phyloP scores from a whole-genome alignment of 306 rosid genomes.

The Spatholobus suberectus region DNA sequence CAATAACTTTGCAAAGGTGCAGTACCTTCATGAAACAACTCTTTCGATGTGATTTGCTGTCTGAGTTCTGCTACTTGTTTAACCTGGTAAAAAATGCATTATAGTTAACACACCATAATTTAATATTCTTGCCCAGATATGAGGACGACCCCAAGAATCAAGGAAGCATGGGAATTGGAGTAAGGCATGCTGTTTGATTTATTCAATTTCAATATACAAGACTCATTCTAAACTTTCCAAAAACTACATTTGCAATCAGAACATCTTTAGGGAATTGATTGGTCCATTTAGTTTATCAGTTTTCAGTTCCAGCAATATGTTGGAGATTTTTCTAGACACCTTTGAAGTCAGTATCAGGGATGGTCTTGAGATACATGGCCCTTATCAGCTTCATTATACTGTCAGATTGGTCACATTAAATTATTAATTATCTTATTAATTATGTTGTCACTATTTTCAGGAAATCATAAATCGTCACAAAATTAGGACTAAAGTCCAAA shows the following conservation, averaged over 20 bases:
- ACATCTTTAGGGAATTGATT: conserved; percentile 34
- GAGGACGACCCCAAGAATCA: conserved; percentile 13
- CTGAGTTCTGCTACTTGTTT: conserved; percentile 75
- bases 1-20: conserved; percentile 15
- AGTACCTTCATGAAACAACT: conserved; percentile 79
- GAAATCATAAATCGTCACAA: conserved; percentile 10
- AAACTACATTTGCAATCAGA: conserved; percentile 25
- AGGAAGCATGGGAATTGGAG: neutral
- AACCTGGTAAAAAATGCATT: conserved; percentile 54
- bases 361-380: neutral
- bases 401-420: conserved; percentile 2
- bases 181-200: neutral
- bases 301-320: conserved; percentile 27
- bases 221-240: conserved; percentile 30
- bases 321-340: conserved; percentile 27
- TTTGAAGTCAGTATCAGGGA: neutral
- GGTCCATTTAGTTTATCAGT: neutral
- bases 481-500: conserved; percentile 33
- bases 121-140: conserved; percentile 15
- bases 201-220: neutral
- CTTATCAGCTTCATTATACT: conserved; percentile 7
- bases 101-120: conserved; percentile 26
- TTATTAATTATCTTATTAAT: conserved; percentile 3
- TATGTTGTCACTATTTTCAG: neutral
- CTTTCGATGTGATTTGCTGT: conserved; percentile 67